A percentile compares a stretch with the other conserved stretches of the same genome.
Evolutionary conservation across 192 early-diverging fungal genomes (phyloP).

Genomic region (Podila horticola): DNA sequence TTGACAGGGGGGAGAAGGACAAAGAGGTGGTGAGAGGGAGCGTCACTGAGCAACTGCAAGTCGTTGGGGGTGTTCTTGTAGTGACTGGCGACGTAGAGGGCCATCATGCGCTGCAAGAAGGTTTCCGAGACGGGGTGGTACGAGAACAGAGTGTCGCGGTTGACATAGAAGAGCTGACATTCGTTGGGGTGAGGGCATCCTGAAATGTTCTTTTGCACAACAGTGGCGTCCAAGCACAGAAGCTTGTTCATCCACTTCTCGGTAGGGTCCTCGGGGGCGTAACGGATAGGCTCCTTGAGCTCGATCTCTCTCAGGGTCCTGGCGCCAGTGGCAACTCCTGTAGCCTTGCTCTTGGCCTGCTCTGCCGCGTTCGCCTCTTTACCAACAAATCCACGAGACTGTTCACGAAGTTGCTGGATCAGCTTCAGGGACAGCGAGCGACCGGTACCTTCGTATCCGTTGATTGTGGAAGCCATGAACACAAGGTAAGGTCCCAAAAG

Average conservation of each 20-base stretch:
- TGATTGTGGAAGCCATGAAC: constrained; percentile 99
- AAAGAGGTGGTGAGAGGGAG: constrained; percentile 97
- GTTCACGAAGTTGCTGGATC: constrained; percentile 94
- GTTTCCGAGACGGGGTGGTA: constrained; percentile 97
- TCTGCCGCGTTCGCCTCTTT: constrained; percentile 54
- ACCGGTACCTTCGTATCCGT: constrained; percentile 99
- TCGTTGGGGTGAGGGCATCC: constrained; percentile 94
- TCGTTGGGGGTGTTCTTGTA: constrained; percentile 99
- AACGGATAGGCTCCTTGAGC: constrained; percentile 95
- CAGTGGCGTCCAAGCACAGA: constrained; percentile 91
- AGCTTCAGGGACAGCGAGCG: constrained; percentile 96
- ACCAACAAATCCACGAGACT: constrained; percentile 78
- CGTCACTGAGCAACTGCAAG: constrained; percentile 96
- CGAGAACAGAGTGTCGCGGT: constrained; percentile 98
- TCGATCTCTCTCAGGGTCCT: constrained; percentile 91
- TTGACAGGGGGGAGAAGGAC: constrained; percentile 93
- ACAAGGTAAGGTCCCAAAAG: constrained; percentile 95
- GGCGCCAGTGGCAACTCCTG: constrained; percentile 57
- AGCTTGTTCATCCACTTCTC: constrained; percentile 97
- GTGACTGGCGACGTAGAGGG: constrained; percentile 96
- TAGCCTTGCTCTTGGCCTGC: constrained; percentile 51
- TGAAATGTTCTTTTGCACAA: constrained; percentile 73
- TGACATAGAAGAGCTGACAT: constrained; percentile 97
- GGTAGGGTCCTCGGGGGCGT: constrained; percentile 84
- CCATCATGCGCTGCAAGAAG: constrained; percentile 98